These are phyloP conservation scores for Knufia petricola DNA, from an alignment of 2,329 filamentous ascomycete species.

Conservation along the genomic window DNA sequence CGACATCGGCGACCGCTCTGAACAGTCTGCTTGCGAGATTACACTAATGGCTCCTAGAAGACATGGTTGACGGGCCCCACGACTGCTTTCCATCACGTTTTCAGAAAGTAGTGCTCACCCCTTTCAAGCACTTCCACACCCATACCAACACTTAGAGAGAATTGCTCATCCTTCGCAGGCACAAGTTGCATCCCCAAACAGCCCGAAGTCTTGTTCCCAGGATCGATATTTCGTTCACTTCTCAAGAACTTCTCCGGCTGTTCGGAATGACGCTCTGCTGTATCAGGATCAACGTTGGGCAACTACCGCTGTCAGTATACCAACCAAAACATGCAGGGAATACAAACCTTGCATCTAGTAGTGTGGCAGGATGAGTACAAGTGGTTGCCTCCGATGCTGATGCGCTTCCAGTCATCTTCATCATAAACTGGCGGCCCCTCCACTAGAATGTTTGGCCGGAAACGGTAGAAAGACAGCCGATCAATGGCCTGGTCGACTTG, in stretches of 20 bases:
- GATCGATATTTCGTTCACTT: conserved; percentile 42
- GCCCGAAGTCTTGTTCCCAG: conserved; percentile 30
- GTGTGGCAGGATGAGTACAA: conserved; percentile 18
- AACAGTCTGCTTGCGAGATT: no score
- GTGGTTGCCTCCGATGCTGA: conserved; percentile 31
- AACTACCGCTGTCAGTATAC: conserved; percentile 45
- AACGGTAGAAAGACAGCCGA: conserved; percentile 31
- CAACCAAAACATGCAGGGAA: conserved; percentile 21
- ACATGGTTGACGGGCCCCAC: no score
- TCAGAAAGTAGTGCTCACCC: conserved; percentile 37
- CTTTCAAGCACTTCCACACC: conserved; percentile 32
- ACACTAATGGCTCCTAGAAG: no score
- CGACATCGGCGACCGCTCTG: no score
- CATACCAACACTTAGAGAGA: conserved; percentile 30
- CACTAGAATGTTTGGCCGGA: conserved; percentile 50
- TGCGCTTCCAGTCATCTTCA: conserved; percentile 50
- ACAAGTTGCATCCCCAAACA: conserved; percentile 20
- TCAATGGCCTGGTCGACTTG: conserved; percentile 35
- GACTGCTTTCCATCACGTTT: no score
- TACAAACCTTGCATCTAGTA: neutral
- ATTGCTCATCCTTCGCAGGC: conserved; percentile 22
- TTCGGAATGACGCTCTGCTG: conserved; percentile 38
- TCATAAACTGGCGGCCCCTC: conserved; percentile 43
- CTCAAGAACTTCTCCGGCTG: conserved; percentile 44
- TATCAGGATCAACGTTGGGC: conserved; percentile 50